Evolutionary conservation across 148 eudicot genomes (phyloP), one percentile per base, ranked within the genome.

Genomic region (Cornus controversa): DNA sequence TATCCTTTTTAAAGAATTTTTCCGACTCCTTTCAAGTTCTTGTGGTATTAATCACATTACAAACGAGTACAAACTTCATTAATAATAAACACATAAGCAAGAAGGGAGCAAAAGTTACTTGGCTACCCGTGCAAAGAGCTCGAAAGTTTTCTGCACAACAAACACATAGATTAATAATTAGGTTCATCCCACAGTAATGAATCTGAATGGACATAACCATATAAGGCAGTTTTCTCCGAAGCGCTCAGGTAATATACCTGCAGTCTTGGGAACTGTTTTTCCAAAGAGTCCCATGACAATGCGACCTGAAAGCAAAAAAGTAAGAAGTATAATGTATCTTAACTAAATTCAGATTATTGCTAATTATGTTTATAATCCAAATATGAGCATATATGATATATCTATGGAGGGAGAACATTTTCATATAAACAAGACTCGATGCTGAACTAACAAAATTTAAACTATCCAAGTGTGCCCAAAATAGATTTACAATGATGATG

Each of bases 71-170:
- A 50, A 13, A 16, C 20, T 50, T 50, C 18, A 50, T 13, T 7
- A 4, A 11, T 11, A 50, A 50, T 45, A 8, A 11, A 45, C 50
- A 8, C 7, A 7, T 45, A 45, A 5, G 20, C 14, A 50, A 22
- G n/a, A 75, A 71, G 81, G 79, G 80, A 84, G 77, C 80, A 86
- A 83, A 82, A 75, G 97, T 88, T 90, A 82, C 90, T 80, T 87
- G 89, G 85, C 84, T 96, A 96, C 99, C 99, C 65, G 99, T 96
- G 90, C 99, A 96, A 83, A 96, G 91, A 26, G 99, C 95, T 87
- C 98, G 92, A 66, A 96, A 96, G 71, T 96, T 96, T 85, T 96
- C 99, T 96, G 97, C 93, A 88, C 40, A 72, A 64, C 54, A 78
- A 75, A 67, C 65, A 77, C 53, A 73, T 47, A 23, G 64, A 71